phyloP scores from a whole-genome alignment of 164 flowering plant species.

The Nymphaea thermarum region DNA sequence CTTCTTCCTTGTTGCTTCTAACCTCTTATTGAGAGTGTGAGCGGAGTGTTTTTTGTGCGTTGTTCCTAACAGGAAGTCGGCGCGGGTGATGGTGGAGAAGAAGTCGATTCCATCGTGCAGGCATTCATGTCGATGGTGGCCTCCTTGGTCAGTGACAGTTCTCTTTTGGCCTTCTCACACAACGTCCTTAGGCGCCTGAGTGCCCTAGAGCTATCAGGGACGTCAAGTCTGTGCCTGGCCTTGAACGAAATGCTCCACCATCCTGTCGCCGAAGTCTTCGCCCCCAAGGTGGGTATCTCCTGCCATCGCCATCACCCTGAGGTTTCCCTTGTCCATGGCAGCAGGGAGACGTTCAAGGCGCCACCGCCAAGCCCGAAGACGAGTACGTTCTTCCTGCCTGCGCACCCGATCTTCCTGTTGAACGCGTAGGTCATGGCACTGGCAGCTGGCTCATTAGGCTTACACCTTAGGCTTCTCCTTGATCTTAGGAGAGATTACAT shows the following conservation, averaged over 20 bases:
- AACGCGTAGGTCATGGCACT: constrained; percentile 5
- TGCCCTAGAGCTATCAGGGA: constrained; percentile 41
- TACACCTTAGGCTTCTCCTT: too few species aligned
- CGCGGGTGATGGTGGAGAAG: too few species aligned
- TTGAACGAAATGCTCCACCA: constrained; percentile 42
- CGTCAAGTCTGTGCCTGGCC: constrained; percentile 48
- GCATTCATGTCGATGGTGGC: constrained; percentile 44
- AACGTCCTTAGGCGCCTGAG: constrained; percentile 36
- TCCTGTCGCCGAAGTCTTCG: constrained; percentile 38
- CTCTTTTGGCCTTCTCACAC: constrained; percentile 47
- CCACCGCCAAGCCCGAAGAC: constrained; percentile 47
- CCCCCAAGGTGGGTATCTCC: constrained; percentile 48
- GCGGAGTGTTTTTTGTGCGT: too few species aligned
- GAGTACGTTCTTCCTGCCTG: not conserved
- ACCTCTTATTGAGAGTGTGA: too few species aligned
- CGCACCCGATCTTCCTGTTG: not conserved
- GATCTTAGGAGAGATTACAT: too few species aligned
- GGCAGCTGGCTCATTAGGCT: constrained; percentile 5
- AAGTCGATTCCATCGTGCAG: constrained; percentile 43
- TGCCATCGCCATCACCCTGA: constrained; percentile 38
- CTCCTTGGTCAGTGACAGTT: constrained; percentile 23
- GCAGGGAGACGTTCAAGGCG: constrained; percentile 38
- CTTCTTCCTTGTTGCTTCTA: too few species aligned
- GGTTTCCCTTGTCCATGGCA: constrained; percentile 39
- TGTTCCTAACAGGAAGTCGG: too few species aligned